Percentiles rank a stretch among this genome's conserved stretches.
These are phyloP conservation scores for Fusarium pseudonygamai DNA, from an alignment of 2,329 filamentous ascomycete species.

Conservation along the genomic window DNA sequence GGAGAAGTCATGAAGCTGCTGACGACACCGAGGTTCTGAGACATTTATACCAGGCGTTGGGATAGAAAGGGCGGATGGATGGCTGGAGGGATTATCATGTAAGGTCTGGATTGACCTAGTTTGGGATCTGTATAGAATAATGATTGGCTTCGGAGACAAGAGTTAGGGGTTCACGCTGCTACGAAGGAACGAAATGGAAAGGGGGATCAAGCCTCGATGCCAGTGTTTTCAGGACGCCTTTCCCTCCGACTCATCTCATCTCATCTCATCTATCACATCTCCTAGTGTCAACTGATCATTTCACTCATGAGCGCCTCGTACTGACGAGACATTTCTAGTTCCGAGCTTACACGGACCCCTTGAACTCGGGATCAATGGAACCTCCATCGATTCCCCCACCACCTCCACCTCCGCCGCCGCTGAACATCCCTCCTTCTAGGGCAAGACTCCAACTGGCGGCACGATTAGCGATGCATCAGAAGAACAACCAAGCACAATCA, in stretches of 20 bases:
- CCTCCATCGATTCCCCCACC: conserved; percentile 69
- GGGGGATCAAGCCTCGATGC: conserved; percentile 42
- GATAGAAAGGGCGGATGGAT: conserved; percentile 30
- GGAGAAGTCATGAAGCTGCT: conserved; percentile 41
- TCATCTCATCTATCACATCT: conserved; percentile 36
- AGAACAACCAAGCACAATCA: conserved; percentile 63
- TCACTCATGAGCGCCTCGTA: conserved; percentile 27
- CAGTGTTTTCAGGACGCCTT: conserved; percentile 42
- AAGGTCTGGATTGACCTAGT: conserved; percentile 16
- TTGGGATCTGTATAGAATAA: conserved; percentile 38
- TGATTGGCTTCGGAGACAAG: conserved; percentile 34
- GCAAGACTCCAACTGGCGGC: conserved; percentile 92
- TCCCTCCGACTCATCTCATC: conserved; percentile 35
- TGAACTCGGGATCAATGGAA: conserved; percentile 61
- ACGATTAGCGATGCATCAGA: conserved; percentile 79
- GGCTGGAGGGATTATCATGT: conserved; percentile 27
- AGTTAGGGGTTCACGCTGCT: conserved; percentile 35
- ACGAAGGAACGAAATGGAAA: conserved; percentile 43
- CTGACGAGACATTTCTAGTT: conserved; percentile 56
- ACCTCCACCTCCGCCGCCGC: conserved; percentile 75
- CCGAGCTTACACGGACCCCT: conserved; percentile 66
- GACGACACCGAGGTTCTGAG: conserved; percentile 34
- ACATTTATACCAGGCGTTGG: conserved; percentile 39
- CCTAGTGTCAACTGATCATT: conserved; percentile 36
- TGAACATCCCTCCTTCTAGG: conserved; percentile 87